These are phyloP conservation scores for Lactarius tabidus DNA, from an alignment of 768 basidiomycete genomes.

Conservation along the genomic window DNA sequence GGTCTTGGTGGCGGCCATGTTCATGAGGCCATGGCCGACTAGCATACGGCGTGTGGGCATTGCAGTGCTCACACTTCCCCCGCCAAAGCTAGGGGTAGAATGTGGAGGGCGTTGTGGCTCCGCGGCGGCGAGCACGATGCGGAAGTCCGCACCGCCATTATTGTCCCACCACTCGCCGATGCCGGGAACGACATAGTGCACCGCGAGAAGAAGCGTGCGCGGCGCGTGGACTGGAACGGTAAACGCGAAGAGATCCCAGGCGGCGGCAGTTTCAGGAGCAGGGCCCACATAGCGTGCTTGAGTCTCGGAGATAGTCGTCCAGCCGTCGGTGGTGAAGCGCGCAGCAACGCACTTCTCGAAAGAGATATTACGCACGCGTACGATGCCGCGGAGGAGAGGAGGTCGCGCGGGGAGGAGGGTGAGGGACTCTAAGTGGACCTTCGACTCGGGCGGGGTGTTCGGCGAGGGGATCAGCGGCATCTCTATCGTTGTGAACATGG, in stretches of 20 bases:
- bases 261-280: not conserved
- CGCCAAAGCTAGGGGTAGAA: not conserved
- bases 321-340: slow-evolving; percentile 49
- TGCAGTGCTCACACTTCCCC: not conserved
- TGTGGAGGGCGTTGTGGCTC: not conserved
- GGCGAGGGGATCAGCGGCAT: slow-evolving; percentile 6
- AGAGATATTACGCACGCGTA: slow-evolving; percentile 44
- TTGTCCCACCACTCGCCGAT: slow-evolving; percentile 22
- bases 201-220: not conserved
- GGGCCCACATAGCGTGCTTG: not conserved
- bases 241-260: slow-evolving; percentile 14
- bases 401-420: not conserved
- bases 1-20: not conserved
- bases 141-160: slow-evolving; percentile 10
- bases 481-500: not conserved
- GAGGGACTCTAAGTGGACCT: slow-evolving; percentile 10
- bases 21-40: not conserved
- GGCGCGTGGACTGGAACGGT: not conserved
- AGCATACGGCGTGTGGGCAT: not conserved
- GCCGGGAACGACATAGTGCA: not conserved
- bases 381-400: slow-evolving; percentile 36
- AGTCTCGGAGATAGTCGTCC: slow-evolving; percentile 50
- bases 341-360: slow-evolving; percentile 46
- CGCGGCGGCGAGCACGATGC: not conserved
- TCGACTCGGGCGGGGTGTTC: not conserved